Conservation (phyloP, 805 yeast genomes). For the Sungouiozyma intestinalis region DNA sequence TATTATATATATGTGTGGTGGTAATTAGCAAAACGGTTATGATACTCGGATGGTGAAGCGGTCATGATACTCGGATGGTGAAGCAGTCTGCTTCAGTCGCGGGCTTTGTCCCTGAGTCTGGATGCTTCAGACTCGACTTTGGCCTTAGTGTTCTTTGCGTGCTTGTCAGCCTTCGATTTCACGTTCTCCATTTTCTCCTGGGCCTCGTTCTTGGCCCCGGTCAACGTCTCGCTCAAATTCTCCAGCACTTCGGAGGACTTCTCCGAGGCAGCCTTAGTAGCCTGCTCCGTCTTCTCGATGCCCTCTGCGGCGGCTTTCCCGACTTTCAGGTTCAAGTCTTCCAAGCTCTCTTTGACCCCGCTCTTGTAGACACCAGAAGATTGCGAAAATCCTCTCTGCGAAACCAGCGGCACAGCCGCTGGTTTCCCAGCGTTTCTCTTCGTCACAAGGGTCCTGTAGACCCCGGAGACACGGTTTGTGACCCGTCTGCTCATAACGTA, state of each 20-base stretch:
- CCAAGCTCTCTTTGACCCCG: slow-evolving; percentile 12
- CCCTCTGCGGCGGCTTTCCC: slow-evolving; percentile 20
- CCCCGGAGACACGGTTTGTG: not conserved
- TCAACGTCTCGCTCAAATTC: not conserved
- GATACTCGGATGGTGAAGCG: too few relatives aligned
- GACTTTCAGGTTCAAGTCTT: slow-evolving; percentile 17
- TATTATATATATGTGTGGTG: not conserved
- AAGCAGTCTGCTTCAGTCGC: not conserved
- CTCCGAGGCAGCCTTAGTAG: slow-evolving; percentile 1
- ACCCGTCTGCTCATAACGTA: not conserved
- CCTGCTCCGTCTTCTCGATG: slow-evolving; percentile 19
- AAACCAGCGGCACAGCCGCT: not conserved
- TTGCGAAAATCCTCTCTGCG: not conserved
- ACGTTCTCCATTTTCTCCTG: not conserved
- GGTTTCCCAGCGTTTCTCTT: not conserved
- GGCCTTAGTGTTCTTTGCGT: not conserved
- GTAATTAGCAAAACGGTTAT: not conserved
- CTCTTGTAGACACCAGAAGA: not conserved
- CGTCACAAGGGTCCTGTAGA: not conserved
- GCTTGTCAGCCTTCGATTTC: not conserved
- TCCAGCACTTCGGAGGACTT: not conserved
- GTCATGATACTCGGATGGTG: too few relatives aligned
- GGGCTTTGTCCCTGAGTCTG: not conserved
- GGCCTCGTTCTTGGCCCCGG: not conserved
- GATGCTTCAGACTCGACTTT: not conserved